A percentile compares a stretch with the other conserved stretches of the same genome.
Evolutionary conservation across 805 yeast species (phyloP).

Genomic region (Osmozyma mogii): DNA sequence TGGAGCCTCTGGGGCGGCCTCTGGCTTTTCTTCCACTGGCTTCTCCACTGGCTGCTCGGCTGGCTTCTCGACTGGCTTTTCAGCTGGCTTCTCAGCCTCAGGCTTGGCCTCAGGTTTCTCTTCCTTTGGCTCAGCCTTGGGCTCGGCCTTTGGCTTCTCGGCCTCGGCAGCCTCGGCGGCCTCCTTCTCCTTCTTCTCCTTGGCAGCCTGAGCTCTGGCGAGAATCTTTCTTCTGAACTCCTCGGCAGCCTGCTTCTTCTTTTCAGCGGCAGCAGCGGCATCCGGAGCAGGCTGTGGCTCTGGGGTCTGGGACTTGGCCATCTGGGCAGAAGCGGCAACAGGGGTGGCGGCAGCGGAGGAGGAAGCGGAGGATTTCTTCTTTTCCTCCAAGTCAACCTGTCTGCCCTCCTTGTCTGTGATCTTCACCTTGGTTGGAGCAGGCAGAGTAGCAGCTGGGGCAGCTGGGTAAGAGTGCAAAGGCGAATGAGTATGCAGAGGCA

Average conservation of each 20-base stretch:
- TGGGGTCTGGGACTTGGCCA: conserved; percentile 4
- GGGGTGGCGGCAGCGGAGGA: conserved; percentile 23
- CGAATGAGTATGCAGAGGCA: conserved; percentile 10
- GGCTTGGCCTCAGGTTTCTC: conserved; percentile 6
- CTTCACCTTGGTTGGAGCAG: conserved; percentile 21
- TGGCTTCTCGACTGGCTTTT: conserved; percentile 11
- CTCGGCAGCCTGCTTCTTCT: conserved; percentile 19
- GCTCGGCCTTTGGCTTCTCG: conserved; percentile 15
- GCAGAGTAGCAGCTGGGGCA: conserved; percentile 11
- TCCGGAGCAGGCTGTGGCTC: conserved; percentile 5
- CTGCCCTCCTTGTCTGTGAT: conserved; percentile 37
- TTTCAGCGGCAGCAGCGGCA: conserved; percentile 3
- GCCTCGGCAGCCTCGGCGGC: conserved; percentile 15
- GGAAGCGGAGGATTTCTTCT: conserved; percentile 22
- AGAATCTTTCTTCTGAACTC: conserved; percentile 29
- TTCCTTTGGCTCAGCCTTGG: conserved; percentile 14
- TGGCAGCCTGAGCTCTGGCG: conserved; percentile 19
- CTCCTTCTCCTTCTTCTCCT: conserved; percentile 12
- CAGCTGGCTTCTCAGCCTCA: conserved; percentile 14
- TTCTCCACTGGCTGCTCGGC: conserved; percentile 6
- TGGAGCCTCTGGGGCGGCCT: conserved; percentile 1
- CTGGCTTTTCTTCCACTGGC: conserved; percentile 3
- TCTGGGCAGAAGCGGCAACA: conserved; percentile 22
- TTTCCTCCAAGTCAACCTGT: conserved; percentile 34
- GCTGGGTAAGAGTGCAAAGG: conserved; percentile 7